Conservation (phyloP, 202 grass and related monocot genomes). For the Elaeis oleifera region DNA sequence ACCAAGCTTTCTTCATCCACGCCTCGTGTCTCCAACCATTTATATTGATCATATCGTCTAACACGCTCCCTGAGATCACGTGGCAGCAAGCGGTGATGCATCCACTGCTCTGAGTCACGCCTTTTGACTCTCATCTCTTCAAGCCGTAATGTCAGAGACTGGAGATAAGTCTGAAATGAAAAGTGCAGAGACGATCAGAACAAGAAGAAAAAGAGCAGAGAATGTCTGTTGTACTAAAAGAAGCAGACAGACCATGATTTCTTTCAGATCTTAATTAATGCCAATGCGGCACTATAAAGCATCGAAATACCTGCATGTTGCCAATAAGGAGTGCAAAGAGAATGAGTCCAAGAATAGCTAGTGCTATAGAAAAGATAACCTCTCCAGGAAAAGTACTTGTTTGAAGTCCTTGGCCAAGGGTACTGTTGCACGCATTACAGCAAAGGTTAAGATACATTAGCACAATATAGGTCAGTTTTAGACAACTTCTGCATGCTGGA, state of each 20-base stretch:
- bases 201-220: background rate
- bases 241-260: too few relatives aligned
- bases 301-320: conserved; percentile 18
- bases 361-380: conserved; percentile 16
- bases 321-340: conserved; percentile 20
- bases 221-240: background rate
- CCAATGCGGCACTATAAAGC: too few relatives aligned
- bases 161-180: conserved; percentile 16
- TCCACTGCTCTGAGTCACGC: conserved; percentile 22
- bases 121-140: conserved; percentile 23
- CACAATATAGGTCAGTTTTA: background rate
- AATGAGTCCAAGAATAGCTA: conserved; percentile 18
- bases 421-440: conserved; percentile 6
- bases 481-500: too few relatives aligned
- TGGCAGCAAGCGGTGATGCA: conserved; percentile 16
- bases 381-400: conserved; percentile 19
- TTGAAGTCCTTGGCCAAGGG: conserved; percentile 13
- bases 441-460: background rate
- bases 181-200: background rate
- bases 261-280: too few relatives aligned
- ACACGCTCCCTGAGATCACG: conserved; percentile 13
- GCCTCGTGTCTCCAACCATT: conserved; percentile 21
- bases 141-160: conserved; percentile 11
- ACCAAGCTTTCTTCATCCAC: conserved; percentile 22
- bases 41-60: conserved; percentile 17